Percentiles rank a stretch among this genome's conserved stretches.
These are phyloP conservation scores for Aspergillus sergii DNA, from an alignment of 2,329 filamentous ascomycete genomes.

Conservation along the genomic window DNA sequence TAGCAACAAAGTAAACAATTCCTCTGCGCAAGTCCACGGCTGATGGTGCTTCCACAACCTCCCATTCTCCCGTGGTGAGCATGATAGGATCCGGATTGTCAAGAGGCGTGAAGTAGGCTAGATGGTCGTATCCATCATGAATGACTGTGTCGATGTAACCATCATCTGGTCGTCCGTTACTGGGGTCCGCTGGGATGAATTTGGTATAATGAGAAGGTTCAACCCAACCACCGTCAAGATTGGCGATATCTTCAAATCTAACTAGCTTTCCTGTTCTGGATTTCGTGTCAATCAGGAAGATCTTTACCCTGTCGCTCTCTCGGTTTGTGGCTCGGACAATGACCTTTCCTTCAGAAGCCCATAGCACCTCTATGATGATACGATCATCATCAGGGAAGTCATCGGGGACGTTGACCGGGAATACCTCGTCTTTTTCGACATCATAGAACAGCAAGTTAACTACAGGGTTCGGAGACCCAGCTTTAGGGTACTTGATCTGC, in stretches of 20 bases:
- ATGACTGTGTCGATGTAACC: constrained; percentile 94
- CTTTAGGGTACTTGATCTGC: constrained; percentile 96
- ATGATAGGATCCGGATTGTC: constrained; percentile 80
- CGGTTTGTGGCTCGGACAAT: constrained; percentile 91
- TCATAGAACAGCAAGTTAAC: constrained; percentile 91
- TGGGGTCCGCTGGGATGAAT: constrained; percentile 81
- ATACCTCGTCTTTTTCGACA: constrained; percentile 72
- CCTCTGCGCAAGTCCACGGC: constrained; percentile 83
- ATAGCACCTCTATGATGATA: constrained; percentile 89
- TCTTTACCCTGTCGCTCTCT: constrained; percentile 86
- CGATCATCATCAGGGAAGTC: constrained; percentile 80
- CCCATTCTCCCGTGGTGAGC: constrained; percentile 88
- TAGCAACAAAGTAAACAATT: constrained; percentile 86
- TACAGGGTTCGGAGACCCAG: constrained; percentile 87
- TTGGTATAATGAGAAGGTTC: constrained; percentile 85
- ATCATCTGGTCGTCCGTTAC: constrained; percentile 74
- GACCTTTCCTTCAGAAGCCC: constrained; percentile 79
- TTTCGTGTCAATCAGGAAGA: constrained; percentile 80
- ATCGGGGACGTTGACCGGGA: constrained; percentile 74
- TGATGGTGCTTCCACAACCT: constrained; percentile 83
- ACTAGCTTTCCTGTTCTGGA: constrained; percentile 75
- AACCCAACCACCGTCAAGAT: constrained; percentile 96
- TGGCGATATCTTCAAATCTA: constrained; percentile 74
- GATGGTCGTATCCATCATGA: constrained; percentile 81
- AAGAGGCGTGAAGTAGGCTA: constrained; percentile 89